These are phyloP conservation scores for Phaeosphaeria sp. DNA, from an alignment of 2,329 filamentous ascomycete species.

Conservation along the genomic window DNA sequence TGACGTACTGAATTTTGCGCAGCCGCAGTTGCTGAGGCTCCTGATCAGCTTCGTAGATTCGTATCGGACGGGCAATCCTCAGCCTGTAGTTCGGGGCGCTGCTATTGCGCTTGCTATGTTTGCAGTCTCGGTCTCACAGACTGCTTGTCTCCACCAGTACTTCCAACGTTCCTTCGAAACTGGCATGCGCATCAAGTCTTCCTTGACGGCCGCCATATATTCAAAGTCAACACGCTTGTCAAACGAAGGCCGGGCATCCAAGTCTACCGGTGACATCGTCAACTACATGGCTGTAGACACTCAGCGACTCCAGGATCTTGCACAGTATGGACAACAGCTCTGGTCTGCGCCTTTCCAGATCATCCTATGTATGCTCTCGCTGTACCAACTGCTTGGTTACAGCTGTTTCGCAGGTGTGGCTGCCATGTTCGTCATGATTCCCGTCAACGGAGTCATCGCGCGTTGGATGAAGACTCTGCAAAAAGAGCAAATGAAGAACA, in stretches of 20 bases:
- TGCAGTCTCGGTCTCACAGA: slow-evolving; percentile 82
- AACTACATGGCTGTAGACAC: slow-evolving; percentile 99
- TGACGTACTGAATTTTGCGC: slow-evolving; percentile 83
- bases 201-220: slow-evolving; percentile 89
- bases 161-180: slow-evolving; percentile 95
- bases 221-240: slow-evolving; percentile 87
- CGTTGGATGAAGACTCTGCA: slow-evolving; percentile 93
- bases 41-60: slow-evolving; percentile 86
- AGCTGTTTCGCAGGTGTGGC: slow-evolving; percentile 96
- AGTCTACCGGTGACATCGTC: slow-evolving; percentile 96
- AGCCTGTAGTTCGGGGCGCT: slow-evolving; percentile 83
- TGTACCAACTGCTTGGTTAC: slow-evolving; percentile 92
- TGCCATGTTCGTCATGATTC: slow-evolving; percentile 97
- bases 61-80: slow-evolving; percentile 67
- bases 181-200: slow-evolving; percentile 95
- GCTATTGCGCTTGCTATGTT: slow-evolving; percentile 95
- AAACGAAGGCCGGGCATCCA: slow-evolving; percentile 86
- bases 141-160: slow-evolving; percentile 92
- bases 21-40: slow-evolving; percentile 86
- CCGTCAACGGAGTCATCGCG: slow-evolving; percentile 90
- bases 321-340: slow-evolving; percentile 92
- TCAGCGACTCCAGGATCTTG: slow-evolving; percentile 90
- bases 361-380: slow-evolving; percentile 88
- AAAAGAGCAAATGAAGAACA: slow-evolving; percentile 98
- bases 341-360: slow-evolving; percentile 99